A percentile compares a stretch with the other conserved stretches of the same genome.
These are phyloP conservation scores for Apiotrichum akiyoshidainum DNA, from an alignment of 1,284 basidiomycete species.

Conservation along the genomic window DNA sequence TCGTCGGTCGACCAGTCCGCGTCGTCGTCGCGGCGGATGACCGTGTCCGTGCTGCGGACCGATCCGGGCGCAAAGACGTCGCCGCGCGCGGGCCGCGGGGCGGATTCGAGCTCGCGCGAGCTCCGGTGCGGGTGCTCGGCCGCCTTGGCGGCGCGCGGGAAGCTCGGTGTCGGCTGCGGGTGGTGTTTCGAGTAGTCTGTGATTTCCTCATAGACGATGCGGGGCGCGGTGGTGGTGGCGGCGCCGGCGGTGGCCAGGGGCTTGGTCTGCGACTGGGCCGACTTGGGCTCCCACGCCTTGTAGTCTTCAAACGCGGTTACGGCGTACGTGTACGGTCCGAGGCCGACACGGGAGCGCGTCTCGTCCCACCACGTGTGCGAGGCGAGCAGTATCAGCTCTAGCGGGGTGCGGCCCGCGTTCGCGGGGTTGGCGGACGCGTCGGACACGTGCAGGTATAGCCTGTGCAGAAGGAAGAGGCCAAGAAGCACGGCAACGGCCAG, in stretches of 20 bases:
- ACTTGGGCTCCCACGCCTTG: background rate
- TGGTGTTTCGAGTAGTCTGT: constrained; percentile 1
- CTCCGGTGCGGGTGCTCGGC: too few relatives aligned
- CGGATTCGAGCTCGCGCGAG: background rate
- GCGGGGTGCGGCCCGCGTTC: background rate
- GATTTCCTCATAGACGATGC: background rate
- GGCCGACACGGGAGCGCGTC: constrained; percentile 26
- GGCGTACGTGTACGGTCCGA: constrained; percentile 4
- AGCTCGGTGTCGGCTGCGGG: constrained; percentile 2
- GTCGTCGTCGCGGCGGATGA: constrained; percentile 1
- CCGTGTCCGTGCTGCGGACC: background rate
- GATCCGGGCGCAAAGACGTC: background rate
- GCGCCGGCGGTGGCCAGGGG: background rate
- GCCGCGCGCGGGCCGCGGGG: background rate
- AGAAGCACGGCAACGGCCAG: constrained; percentile 30
- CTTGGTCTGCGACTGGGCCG: background rate
- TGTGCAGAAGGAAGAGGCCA: constrained; percentile 39
- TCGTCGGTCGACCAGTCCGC: background rate
- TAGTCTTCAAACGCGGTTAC: constrained; percentile 5
- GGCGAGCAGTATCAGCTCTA: background rate
- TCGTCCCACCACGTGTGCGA: constrained; percentile 28
- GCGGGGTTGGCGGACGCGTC: background rate
- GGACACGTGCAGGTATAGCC: constrained; percentile 40
- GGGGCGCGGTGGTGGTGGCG: background rate
- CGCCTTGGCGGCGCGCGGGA: too few relatives aligned